These are phyloP conservation scores for Hypocrella siamensis DNA, from an alignment of 2,329 filamentous ascomycete species.

Conservation along the genomic window DNA sequence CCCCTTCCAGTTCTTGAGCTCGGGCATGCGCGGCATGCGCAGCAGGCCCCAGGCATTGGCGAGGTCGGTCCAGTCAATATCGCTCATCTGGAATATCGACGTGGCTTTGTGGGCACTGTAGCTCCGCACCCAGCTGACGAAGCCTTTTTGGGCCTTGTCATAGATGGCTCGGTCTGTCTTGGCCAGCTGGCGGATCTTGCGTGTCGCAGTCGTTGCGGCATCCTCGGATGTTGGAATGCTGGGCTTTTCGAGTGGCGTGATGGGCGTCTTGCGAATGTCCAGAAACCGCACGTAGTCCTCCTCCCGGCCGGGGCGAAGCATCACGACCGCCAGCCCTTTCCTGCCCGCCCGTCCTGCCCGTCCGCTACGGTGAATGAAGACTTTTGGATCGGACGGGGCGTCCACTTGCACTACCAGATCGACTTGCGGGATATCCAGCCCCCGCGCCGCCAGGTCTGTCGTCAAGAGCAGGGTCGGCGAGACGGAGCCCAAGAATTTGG, in stretches of 20 bases:
- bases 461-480: conserved; percentile 73
- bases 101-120: conserved; percentile 84
- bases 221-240: conserved; percentile 38
- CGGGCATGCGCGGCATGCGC: conserved; percentile 84
- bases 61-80: conserved; percentile 74
- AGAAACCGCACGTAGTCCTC: conserved; percentile 85
- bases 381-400: conserved; percentile 71
- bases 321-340: conserved; percentile 68
- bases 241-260: conserved; percentile 45
- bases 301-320: conserved; percentile 72
- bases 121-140: conserved; percentile 84
- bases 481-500: conserved; percentile 58
- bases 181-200: conserved; percentile 45
- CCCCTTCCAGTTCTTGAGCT: conserved; percentile 58
- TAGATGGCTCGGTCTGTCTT: conserved; percentile 42
- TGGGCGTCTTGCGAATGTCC: conserved; percentile 73
- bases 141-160: conserved; percentile 80
- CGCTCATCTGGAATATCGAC: conserved; percentile 73
- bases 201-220: conserved; percentile 41
- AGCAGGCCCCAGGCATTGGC: conserved; percentile 76
- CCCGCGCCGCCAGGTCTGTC: conserved; percentile 81
- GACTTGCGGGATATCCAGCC: conserved; percentile 81
- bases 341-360: conserved; percentile 80
- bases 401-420: conserved; percentile 86
- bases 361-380: conserved; percentile 86